Evolutionary conservation across 805 yeast species (phyloP).

Genomic region (Pichia scutulata): DNA sequence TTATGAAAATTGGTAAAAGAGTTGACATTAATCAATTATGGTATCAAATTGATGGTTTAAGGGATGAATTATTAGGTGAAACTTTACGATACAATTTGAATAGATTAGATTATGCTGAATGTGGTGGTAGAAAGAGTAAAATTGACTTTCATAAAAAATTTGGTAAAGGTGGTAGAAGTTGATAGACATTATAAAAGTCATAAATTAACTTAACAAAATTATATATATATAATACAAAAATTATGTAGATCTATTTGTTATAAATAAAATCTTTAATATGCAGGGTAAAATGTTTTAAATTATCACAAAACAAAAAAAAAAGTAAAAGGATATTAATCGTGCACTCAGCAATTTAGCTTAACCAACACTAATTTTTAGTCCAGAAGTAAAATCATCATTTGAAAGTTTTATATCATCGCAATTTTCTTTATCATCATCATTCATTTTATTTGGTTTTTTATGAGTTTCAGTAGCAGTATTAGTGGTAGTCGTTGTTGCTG

Average conservation of each 20-base stretch:
- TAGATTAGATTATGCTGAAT: conserved; percentile 28
- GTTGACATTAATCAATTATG: conserved; percentile 60
- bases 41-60: conserved; percentile 75
- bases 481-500: background rate
- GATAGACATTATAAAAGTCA: background rate
- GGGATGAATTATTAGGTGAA: conserved; percentile 63
- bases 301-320: background rate
- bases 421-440: conserved; percentile 1
- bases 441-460: background rate
- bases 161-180: conserved; percentile 6
- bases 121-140: conserved; percentile 24
- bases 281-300: background rate
- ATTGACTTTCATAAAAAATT: conserved; percentile 2
- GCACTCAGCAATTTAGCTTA: conserved; percentile 6
- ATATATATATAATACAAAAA: background rate
- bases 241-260: background rate
- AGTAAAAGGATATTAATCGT: background rate
- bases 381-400: conserved; percentile 6
- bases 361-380: conserved; percentile 11
- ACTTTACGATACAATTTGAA: conserved; percentile 49
- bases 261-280: background rate
- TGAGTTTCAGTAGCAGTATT: background rate
- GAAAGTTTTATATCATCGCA: background rate
- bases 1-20: conserved; percentile 53
- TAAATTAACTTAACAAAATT: background rate